Conservation (phyloP, 2,329 filamentous ascomycete genomes). For the Stenocarpella maydis region DNA sequence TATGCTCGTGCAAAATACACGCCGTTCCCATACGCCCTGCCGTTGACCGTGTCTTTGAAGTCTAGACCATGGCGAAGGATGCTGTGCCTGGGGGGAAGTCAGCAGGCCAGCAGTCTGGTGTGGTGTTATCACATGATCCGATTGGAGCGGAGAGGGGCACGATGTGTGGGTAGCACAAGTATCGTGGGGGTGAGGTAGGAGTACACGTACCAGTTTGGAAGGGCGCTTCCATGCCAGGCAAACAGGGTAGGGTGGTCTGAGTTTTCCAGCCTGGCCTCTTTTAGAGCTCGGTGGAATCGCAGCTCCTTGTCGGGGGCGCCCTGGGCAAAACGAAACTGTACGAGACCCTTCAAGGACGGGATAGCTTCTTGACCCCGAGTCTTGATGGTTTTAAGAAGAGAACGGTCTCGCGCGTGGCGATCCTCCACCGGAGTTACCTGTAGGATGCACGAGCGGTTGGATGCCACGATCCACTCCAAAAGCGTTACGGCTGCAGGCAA, state of each 20-base stretch:
- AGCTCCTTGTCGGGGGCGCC: constrained; percentile 88
- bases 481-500: constrained; percentile 72
- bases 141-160: too few relatives aligned
- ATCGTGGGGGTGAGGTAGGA: neutral
- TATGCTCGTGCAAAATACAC: constrained; percentile 78
- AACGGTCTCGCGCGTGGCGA: constrained; percentile 48
- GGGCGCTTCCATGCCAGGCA: constrained; percentile 63
- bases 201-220: constrained; percentile 27
- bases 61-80: constrained; percentile 86
- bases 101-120: neutral
- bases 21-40: constrained; percentile 78
- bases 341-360: constrained; percentile 62
- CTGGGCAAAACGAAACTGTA: constrained; percentile 89
- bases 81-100: constrained; percentile 61
- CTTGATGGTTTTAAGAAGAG: constrained; percentile 36
- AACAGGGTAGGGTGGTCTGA: constrained; percentile 30
- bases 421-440: constrained; percentile 58
- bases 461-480: constrained; percentile 88
- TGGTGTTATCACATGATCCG: neutral
- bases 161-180: too few relatives aligned
- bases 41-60: constrained; percentile 68
- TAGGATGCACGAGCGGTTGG: constrained; percentile 86
- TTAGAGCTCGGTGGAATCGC: constrained; percentile 72
- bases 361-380: constrained; percentile 60
- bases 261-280: constrained; percentile 39